Conservation (phyloP, 345 rosid species). For the Bruguiera gymnorhiza region DNA sequence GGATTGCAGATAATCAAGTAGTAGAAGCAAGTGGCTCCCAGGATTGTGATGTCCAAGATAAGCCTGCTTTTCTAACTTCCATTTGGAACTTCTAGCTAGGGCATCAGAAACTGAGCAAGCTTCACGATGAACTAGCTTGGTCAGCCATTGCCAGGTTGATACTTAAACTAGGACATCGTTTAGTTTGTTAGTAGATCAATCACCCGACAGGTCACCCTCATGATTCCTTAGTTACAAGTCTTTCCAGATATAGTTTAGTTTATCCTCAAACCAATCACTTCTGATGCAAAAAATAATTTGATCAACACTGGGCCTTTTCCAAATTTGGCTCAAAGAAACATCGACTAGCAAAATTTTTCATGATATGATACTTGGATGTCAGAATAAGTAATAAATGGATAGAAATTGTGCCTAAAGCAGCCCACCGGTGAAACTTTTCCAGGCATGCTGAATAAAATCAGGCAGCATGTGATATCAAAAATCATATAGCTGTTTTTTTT, state of each 20-base stretch:
- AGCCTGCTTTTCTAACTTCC: constrained; percentile 47
- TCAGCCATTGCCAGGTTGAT: no score
- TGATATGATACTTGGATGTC: no score
- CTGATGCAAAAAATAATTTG: neutral
- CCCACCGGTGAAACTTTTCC: no score
- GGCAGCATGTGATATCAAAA: neutral
- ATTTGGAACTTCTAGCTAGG: constrained; percentile 61
- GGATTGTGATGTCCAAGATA: constrained; percentile 53
- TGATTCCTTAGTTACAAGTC: constrained; percentile 5
- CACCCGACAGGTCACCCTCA: neutral
- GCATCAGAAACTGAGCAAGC: no score
- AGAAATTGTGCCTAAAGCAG: no score
- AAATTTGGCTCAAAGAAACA: neutral
- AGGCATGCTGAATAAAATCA: neutral
- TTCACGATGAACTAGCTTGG: no score
- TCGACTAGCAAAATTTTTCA: neutral
- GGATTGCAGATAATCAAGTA: constrained; percentile 32
- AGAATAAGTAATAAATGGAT: no score
- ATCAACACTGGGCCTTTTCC: neutral
- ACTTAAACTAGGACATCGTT: no score
- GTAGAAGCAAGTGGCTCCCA: constrained; percentile 40
- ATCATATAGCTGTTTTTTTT: no score
- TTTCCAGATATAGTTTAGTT: constrained; percentile 10
- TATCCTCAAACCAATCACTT: neutral
- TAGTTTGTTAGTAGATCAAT: neutral